These are phyloP conservation scores for Evansstolkia leycettana DNA, from an alignment of 495 filamentous ascomycete genomes.

Conservation along the genomic window DNA sequence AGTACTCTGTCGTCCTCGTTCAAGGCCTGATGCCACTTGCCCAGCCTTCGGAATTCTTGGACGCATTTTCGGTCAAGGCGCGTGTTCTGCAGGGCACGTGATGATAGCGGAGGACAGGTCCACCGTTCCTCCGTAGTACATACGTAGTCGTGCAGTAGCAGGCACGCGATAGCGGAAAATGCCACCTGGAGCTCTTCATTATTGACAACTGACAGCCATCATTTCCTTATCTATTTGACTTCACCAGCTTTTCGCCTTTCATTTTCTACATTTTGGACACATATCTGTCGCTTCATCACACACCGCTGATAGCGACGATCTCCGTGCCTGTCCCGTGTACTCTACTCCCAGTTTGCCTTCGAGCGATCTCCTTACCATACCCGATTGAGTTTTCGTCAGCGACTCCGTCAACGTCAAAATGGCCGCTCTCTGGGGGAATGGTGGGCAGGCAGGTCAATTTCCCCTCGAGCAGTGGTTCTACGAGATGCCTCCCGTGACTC, in stretches of 20 bases:
- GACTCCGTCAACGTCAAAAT: too few species aligned
- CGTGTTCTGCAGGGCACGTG: not conserved
- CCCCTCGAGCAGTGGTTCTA: constrained; percentile 95
- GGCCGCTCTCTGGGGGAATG: constrained; percentile 36
- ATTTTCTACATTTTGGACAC: constrained; percentile 1
- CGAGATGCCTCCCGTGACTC: constrained; percentile 91
- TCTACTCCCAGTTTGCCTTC: too few species aligned
- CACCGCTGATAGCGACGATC: too few species aligned
- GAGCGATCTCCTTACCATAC: too few species aligned
- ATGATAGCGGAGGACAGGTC: not conserved
- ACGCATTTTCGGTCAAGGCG: not conserved
- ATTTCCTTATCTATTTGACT: too few species aligned
- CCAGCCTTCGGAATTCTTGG: constrained; percentile 3
- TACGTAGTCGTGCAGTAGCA: not conserved
- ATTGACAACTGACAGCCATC: not conserved
- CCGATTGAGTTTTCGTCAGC: too few species aligned
- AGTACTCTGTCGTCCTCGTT: too few species aligned
- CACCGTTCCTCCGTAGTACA: not conserved
- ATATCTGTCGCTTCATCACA: too few species aligned
- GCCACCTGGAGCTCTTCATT: constrained; percentile 9
- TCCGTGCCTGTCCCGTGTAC: too few species aligned
- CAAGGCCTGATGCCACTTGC: too few species aligned
- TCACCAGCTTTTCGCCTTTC: too few species aligned
- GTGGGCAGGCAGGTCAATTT: constrained; percentile 51
- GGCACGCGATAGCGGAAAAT: constrained; percentile 3